Evolutionary conservation across 2,329 filamentous ascomycete genomes (phyloP).

Genomic region (Amesomyces nigricolor): DNA sequence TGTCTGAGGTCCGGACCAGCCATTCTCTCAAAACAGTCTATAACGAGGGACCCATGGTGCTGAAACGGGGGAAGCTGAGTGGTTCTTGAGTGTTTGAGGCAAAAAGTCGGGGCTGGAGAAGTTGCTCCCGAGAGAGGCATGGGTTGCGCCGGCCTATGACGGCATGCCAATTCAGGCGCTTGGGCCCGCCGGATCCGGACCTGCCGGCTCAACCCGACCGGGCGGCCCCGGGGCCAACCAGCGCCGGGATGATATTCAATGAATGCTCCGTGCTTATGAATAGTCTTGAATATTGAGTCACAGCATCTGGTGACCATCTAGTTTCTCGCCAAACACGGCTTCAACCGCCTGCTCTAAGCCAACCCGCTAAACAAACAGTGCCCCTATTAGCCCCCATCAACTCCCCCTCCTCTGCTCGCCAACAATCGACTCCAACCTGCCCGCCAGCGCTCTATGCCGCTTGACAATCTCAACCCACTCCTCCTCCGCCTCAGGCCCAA

Average conservation of each 20-base stretch:
- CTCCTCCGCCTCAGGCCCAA: constrained; percentile 43
- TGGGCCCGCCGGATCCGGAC: constrained; percentile 10
- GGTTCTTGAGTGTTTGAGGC: background rate
- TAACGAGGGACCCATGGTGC: constrained; percentile 3
- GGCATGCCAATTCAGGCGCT: constrained; percentile 16
- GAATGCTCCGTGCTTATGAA: background rate
- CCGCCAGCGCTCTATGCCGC: constrained; percentile 79
- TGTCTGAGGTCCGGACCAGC: constrained; percentile 8
- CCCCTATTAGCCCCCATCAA: constrained; percentile 3
- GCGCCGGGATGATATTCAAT: background rate
- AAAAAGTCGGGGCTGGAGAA: background rate
- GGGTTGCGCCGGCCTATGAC: constrained; percentile 16
- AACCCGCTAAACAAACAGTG: background rate
- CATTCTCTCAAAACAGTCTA: constrained; percentile 12
- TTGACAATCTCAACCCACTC: constrained; percentile 89
- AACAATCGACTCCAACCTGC: constrained; percentile 65
- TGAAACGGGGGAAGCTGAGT: background rate
- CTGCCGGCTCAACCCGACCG: constrained; percentile 18
- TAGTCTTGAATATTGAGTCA: background rate
- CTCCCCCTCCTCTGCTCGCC: constrained; percentile 42
- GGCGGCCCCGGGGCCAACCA: constrained; percentile 11
- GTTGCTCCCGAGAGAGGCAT: background rate
- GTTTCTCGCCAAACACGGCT: background rate
- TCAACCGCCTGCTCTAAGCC: background rate
- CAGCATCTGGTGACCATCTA: background rate